A percentile compares a stretch with the other conserved stretches of the same genome.
These are phyloP conservation scores for Blastocystis sp. DNA, from an alignment of 352 stramenopile genomes.

Conservation along the genomic window DNA sequence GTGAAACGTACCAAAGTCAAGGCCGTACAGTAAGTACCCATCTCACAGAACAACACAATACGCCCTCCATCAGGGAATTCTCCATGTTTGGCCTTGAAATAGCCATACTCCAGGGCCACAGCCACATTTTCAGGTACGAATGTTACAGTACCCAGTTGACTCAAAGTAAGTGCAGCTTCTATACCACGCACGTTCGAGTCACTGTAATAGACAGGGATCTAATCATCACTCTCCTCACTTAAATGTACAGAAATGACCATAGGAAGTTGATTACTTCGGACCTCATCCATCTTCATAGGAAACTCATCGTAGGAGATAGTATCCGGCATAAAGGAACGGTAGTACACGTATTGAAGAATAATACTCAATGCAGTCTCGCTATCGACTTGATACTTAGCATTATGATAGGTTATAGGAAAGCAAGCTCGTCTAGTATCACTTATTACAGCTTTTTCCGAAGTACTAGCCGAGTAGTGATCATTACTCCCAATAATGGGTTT, in stretches of 20 bases:
- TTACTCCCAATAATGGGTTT: conserved; percentile 49
- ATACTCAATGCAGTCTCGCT: conserved; percentile 14
- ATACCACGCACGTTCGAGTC: conserved; percentile 28
- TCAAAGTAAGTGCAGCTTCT: not conserved
- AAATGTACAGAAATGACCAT: conserved; percentile 10
- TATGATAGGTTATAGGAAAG: not conserved
- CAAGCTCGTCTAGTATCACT: not conserved
- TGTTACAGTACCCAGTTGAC: not conserved
- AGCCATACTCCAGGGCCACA: conserved; percentile 51
- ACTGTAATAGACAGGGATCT: conserved; percentile 37
- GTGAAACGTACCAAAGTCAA: conserved; percentile 28
- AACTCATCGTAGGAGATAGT: not conserved
- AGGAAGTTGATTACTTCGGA: not conserved
- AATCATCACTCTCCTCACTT: not conserved
- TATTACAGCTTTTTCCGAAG: not conserved
- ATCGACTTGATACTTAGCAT: not conserved
- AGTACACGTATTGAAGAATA: conserved; percentile 40
- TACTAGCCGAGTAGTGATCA: not conserved
- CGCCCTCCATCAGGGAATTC: conserved; percentile 6
- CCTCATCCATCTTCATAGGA: not conserved
- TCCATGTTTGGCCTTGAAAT: conserved; percentile 33
- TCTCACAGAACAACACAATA: conserved; percentile 49
- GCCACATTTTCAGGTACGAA: conserved; percentile 27
- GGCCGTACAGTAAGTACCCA: conserved; percentile 29
- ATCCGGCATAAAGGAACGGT: not conserved